These are phyloP conservation scores for Paramecium octaurelia DNA, from an alignment of 73 alveolate species.

Conservation along the genomic window DNA sequence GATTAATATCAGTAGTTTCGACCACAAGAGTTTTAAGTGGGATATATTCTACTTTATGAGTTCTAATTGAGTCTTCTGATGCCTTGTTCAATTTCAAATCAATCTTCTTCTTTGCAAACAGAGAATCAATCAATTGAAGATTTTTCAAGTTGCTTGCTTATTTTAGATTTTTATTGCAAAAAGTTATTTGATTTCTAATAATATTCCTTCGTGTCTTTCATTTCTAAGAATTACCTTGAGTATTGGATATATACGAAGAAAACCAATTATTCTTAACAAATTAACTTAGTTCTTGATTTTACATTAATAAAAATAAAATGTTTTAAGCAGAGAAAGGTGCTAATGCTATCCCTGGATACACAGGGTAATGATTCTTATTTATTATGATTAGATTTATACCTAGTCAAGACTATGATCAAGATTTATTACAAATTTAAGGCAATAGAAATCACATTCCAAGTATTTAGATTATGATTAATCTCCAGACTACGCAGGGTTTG, in stretches of 20 bases:
- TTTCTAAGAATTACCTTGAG: background rate
- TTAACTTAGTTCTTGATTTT: background rate
- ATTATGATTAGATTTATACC: background rate
- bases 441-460: constrained; percentile 51
- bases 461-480: background rate
- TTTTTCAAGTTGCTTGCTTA: background rate
- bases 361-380: background rate
- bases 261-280: background rate
- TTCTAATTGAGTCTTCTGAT: too few relatives aligned
- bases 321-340: constrained; percentile 52
- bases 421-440: background rate
- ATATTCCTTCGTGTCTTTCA: background rate
- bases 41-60: too few relatives aligned
- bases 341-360: constrained; percentile 57
- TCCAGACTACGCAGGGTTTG: constrained; percentile 59
- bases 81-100: background rate
- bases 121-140: background rate
- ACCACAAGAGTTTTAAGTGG: background rate
- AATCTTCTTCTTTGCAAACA: background rate
- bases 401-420: constrained; percentile 24
- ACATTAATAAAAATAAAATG: background rate
- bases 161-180: background rate
- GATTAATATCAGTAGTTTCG: too few relatives aligned
- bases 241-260: background rate
- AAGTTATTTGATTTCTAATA: background rate